Base-by-base conservation (phyloP, 805 yeast genomes). In the Candida gorgasii region DNA sequence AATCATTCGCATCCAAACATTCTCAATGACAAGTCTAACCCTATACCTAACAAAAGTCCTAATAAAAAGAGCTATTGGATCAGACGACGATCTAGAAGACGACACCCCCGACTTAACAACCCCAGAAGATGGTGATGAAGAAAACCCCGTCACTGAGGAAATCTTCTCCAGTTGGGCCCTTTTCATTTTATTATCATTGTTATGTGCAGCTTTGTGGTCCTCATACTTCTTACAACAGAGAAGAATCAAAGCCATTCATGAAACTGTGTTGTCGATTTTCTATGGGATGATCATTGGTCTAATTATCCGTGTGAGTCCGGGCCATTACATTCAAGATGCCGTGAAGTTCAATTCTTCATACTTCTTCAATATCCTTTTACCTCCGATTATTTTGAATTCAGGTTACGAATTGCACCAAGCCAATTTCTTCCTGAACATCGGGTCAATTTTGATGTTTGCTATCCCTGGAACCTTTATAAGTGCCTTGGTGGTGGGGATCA, bases 81-180 rank as follows among this genome's bases (percentile, higher is more conserved):
- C 50, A 8, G 57, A 48, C 7, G 61, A 51, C 15, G 63, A 55
- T 39, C 18, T 46, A 13, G 79, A 73, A 35, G 65, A 61, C n/a
- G 75, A 70, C 31, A 43, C 55, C 2, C 70, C 73, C 19, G 74
- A 69, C 22, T 49, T 61, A 17, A 50, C 72, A 1, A 58, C 75
- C 13, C 79, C 82, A 0, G 86, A 77, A 52, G 74, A 69, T 34
- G 65, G 54, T 31, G 75, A 67, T 22, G 84, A 75, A 11, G 74
- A 83, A 5, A 89, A 87, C 56, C 97, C 98, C 0, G 85, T 89
- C 15, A 82, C 92, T 3, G 97, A 92, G 55, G 99, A 93, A 63
- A 89, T 93, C 54, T 93, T 89, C 62, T 86, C 96, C 4, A 89
- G 97, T 0, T 93, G 99, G 99, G 98, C 99, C 0, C 68, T 93